Evolutionary conservation across 345 rosid genomes (phyloP), one percentile per base, ranked within the genome.

Genomic region (Camelina sativa): DNA sequence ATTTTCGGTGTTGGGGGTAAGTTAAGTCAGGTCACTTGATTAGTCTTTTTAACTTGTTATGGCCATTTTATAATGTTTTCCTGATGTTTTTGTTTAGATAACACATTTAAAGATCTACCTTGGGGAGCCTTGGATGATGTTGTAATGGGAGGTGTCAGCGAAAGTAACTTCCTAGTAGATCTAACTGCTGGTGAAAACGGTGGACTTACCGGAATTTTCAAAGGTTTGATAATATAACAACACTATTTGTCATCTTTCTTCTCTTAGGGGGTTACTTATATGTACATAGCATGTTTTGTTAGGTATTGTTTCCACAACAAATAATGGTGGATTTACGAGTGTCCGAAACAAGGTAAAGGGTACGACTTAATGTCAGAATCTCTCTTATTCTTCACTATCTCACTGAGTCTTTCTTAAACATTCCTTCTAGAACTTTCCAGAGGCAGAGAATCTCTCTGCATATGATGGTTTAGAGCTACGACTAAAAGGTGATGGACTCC

Each of bases 111-210:
- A 81, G 97, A 94, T 80, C 86, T 90, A 64, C 86, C 87, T 38
- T 94, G 98, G 98, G 97, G 99, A 37, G 87, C 99, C 75, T 85
- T 91, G 74, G 97, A 94, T 80, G 99, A 94, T 82, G 96, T 94
- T 67, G 97, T 94, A 23, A 94, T 94, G 99, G 97, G 97, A 48
- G 99, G 97, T 25, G 93, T 94, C 62, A 94, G 99, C 32, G 84
- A 90, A 85, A 94, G 99, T 73, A 81, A 81, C 22, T 90, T 91
- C 75, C 64, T 75, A 68, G 82, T 87, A 48, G 95, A 85, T 77
- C 81, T 73, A 15, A 85, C 84, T 5, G 86, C 91, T 38, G 96
- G 97, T 60, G 99, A 91, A 82, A 77, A 82, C 51, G 89, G 87
- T 65, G 87, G 83, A 80, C 90, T 91, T 63, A 85, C 88, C 2